These are phyloP conservation scores for Stygiomarasmius scandens DNA, from an alignment of 1,284 basidiomycete genomes.

Conservation along the genomic window DNA sequence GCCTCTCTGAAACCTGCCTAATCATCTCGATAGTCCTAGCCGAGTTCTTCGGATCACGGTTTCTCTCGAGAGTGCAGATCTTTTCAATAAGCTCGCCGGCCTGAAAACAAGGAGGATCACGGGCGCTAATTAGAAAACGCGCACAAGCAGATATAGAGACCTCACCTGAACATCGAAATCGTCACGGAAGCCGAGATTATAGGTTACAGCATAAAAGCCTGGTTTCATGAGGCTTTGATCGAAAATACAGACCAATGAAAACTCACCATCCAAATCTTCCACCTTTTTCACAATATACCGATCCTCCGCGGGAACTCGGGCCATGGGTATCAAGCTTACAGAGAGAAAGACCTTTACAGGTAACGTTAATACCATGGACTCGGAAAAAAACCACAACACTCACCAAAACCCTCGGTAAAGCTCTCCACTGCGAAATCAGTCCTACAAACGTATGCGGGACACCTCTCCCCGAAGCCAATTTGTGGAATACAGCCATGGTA, in stretches of 20 bases:
- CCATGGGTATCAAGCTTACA: constrained; percentile 49
- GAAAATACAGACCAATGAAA: background rate
- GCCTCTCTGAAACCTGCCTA: constrained; percentile 37
- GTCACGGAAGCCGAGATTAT: constrained; percentile 64
- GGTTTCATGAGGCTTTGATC: background rate
- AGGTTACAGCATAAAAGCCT: constrained; percentile 63
- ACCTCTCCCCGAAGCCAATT: constrained; percentile 50
- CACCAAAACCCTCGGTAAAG: constrained; percentile 59
- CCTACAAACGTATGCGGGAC: constrained; percentile 57
- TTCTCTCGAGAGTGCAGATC: constrained; percentile 49
- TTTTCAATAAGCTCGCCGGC: constrained; percentile 48
- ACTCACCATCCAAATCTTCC: constrained; percentile 49
- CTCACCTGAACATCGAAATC: constrained; percentile 46
- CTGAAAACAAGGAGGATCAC: constrained; percentile 22
- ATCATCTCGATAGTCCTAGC: constrained; percentile 41
- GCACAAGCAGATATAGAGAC: background rate
- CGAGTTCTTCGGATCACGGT: constrained; percentile 34
- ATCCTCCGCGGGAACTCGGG: constrained; percentile 47
- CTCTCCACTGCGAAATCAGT: constrained; percentile 57
- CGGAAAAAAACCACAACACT: constrained; percentile 19
- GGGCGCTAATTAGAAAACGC: background rate
- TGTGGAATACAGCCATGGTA: constrained; percentile 39
- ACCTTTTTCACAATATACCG: constrained; percentile 58
- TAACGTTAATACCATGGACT: too few species aligned
- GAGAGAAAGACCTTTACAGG: constrained; percentile 23